These are phyloP conservation scores for Triticum timopheevii DNA, from an alignment of 176 grass and related monocot species.

Conservation along the genomic window DNA sequence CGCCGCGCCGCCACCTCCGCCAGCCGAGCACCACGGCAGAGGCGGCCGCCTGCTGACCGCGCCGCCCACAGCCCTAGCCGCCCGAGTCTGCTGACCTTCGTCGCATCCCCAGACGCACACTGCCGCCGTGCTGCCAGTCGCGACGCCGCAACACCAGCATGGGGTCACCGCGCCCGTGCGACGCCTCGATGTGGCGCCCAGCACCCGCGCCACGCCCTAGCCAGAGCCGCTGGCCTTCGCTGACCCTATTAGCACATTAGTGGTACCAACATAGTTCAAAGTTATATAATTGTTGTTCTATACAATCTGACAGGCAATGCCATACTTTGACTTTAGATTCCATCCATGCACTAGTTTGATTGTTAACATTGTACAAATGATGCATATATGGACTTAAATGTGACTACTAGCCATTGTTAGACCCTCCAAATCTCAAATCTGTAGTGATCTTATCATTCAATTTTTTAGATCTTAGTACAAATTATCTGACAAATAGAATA, in stretches of 20 bases:
- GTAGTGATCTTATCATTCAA: background rate
- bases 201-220: no score
- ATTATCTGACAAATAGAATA: background rate
- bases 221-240: background rate
- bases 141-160: no score
- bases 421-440: background rate
- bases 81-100: no score
- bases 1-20: no score
- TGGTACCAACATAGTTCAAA: background rate
- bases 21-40: no score
- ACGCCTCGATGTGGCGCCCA: no score
- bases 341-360: background rate
- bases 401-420: constrained; percentile 6
- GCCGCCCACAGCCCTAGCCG: no score
- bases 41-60: no score
- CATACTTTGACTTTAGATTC: background rate
- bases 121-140: no score
- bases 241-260: constrained; percentile 2
- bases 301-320: background rate
- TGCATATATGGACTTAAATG: background rate
- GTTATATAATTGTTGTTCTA: background rate
- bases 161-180: no score
- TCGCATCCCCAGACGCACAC: no score
- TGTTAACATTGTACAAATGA: background rate
- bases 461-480: constrained; percentile 7